Base-by-base conservation (phyloP, 306 rosid species). In the Acacia confusa region DNA sequence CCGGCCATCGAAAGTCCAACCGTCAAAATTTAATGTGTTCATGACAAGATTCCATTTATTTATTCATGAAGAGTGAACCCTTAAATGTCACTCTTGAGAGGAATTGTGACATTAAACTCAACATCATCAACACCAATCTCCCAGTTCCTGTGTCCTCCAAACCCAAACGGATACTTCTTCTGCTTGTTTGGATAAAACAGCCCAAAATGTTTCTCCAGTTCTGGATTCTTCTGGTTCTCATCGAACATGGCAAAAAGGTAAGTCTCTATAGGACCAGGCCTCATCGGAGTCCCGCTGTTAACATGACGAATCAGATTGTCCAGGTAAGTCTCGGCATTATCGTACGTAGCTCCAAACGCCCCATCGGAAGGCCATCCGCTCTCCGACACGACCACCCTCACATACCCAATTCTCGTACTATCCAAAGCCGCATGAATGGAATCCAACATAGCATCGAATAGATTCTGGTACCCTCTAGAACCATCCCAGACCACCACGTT, bases 291-390 rank as follows among this genome's bases (percentile, higher is more conserved):
- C 2, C 97, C 97, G 3, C 24, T 48, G 1, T 75, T 66, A 40
- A 85, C 97, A 60, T 88, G 97, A 12, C 85, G 72, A 50, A 92
- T 84, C 85, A 92, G 73, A 48, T 87, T 87, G 16, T 88, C 83
- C 22, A 79, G 57, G 45, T 92, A 92, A 50, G 82, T 69, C 6
- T 70, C 73, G 0, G 94, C 94, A 32, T 90, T 92, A 8, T 90
- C 91, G 22, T 67, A 47, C 0, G 91, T 38, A 4, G 94, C 34
- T 0, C 58, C 92, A 70, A 72, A 38, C 1, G 69, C 97, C 10
- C 94, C 97, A 0, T 80, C 92, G 0, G 94, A 90, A 1, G 94
- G 97, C 97, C 97, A 92, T 0, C 92, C 94, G 27, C 86, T 90
- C 70, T 92, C 97, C 0, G 97, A 90, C 7, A 92, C 91, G 6